Evolutionary conservation across 2,329 filamentous ascomycete genomes (phyloP).

Genomic region (Penicillium sumatraense): DNA sequence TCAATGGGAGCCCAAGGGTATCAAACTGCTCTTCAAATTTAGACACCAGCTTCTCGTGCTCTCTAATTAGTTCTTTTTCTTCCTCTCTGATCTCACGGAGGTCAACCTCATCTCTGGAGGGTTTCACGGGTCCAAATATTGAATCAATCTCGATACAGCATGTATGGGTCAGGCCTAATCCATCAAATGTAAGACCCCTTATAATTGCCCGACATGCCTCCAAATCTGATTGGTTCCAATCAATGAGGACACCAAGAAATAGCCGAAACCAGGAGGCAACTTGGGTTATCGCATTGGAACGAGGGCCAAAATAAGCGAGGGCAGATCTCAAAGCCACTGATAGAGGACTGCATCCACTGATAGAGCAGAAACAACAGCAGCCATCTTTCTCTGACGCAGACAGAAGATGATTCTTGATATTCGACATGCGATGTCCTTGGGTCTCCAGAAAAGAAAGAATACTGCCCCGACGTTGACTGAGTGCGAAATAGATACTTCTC

Average conservation of each 20-base stretch:
- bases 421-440: no score
- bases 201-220: conserved; percentile 4
- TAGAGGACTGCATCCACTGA: conserved; percentile 7
- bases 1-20: conserved; percentile 4
- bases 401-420: neutral
- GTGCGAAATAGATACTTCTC: neutral
- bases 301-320: neutral
- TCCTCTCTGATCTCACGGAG: neutral
- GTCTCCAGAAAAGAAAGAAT: no score
- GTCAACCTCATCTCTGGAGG: neutral
- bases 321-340: neutral
- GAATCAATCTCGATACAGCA: neutral
- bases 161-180: conserved; percentile 4
- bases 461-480: no score
- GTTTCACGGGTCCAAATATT: neutral
- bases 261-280: neutral
- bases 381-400: neutral
- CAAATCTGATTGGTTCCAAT: neutral
- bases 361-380: conserved; percentile 5
- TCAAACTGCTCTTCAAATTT: conserved; percentile 9
- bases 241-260: neutral
- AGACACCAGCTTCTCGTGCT: conserved; percentile 1
- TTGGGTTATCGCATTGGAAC: neutral
- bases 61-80: neutral
- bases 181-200: conserved; percentile 9